Base-by-base conservation (phyloP, 257 asterid genomes). In the Nicotiana tabacum region DNA sequence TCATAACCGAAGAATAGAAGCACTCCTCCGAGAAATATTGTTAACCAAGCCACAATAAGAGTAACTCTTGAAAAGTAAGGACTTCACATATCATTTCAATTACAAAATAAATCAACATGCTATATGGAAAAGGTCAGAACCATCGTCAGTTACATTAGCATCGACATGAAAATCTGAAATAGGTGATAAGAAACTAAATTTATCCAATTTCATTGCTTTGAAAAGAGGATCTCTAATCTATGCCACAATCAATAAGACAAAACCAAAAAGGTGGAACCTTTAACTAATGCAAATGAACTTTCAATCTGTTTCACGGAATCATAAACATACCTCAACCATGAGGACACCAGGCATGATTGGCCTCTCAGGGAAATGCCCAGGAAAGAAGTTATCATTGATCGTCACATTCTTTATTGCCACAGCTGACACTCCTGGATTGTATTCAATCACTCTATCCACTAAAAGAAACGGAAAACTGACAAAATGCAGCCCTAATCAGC, bases 331-430 rank as follows among this genome's bases (percentile, higher is more conserved):
- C 98, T 95, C 98, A 86, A 95, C 89, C 98, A 95, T 93, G 86
- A 95, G 97, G 56, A 95, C 98, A 83, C 98, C 98, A 58, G 98
- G 98, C 98, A 95, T 93, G 37, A 95, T 93, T 32, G 98, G 98
- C 87, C 98, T 93, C 88, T 93, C 96, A 1, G 98, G 98, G 83
- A 95, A 93, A 89, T 93, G 98, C 0, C 98, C 98, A 13, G 97
- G 97, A 77, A 93, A 95, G 92, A 95, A 93, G 89, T 92, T 90
- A 83, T 95, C 98, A 81, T 93, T 95, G 21, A 95, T 95, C 2
- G 98, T 91, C 68, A 95, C 98, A 84, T 95, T 95, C 95, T 95
- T 95, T 84, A 95, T 95, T 57, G 89, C 98, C 83, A 95, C 98
- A 13, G 91, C 98, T 4, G 98, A 90, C 69, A 92, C 97, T 82